Evolutionary conservation across 1,284 basidiomycete genomes (phyloP), one percentile per base, ranked within the genome.

Genomic region (Cerrena zonata): DNA sequence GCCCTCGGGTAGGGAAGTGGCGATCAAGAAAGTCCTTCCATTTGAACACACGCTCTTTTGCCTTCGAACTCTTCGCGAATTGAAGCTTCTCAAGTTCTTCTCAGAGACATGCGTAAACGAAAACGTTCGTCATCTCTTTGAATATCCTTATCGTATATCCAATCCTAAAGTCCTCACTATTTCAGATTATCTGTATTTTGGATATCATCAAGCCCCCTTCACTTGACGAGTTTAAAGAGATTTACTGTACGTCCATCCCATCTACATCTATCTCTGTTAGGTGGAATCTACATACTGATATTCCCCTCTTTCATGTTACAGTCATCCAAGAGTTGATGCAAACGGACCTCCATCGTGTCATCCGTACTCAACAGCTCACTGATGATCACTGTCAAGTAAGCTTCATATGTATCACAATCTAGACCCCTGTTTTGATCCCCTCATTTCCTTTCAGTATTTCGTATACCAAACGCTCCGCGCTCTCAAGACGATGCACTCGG

Each of bases 301-400:
- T 26, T 23, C 36, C 34, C 23, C 34, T 25, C 27, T 19, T 3
- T n/a, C n/a, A n/a, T n/a, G n/a, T n/a, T n/a, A n/a, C 52, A 86
- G 82, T 94, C 56, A 86, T 95, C 56, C 89, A 92, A 66, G 91
- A 94, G 67, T 74, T 94, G 45, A 92, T 94, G 83, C 91, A 94
- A 65, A 92, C 89, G 1, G 90, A 94, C 64, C 73, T 94, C 62
- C 91, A 94, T 67, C 83, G 91, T 18, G 91, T 94, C 52, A 92
- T 94, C 63, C 79, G 91, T 42, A 93, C 89, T 2, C 91, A 94
- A 63, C 82, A 89, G 55, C 75, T 94, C 45, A 86, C 84, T 25
- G 91, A 94, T 63, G 93, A 96, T 68, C 93, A 94, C 62, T 91
- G 85, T 65, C 91, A 92, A 73, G 80, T 80, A n/a, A n/a, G n/a